Conservation (phyloP, 768 basidiomycete species). For the Suillus cothurnatus region DNA sequence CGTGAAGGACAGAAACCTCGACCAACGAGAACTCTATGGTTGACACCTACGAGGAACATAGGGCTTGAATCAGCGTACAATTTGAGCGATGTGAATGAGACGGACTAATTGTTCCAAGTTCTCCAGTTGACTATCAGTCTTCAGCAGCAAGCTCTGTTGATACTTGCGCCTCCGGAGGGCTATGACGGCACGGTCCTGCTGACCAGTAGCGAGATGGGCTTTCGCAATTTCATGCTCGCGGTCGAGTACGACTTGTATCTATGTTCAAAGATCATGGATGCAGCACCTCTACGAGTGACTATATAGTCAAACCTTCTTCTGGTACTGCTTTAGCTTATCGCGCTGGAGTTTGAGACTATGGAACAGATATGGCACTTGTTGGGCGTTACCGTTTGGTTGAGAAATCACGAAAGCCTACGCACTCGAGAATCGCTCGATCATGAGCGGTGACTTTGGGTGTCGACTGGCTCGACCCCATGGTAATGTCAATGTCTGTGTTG, state of each 20-base stretch:
- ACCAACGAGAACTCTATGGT: conserved; percentile 96
- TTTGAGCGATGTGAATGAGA: conserved; percentile 13
- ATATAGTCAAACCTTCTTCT: conserved; percentile 70
- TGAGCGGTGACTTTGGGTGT: conserved; percentile 88
- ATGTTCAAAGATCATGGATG: not conserved
- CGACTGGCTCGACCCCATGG: conserved; percentile 75
- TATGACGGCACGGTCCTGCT: conserved; percentile 85
- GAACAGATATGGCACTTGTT: conserved; percentile 11
- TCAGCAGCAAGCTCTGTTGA: conserved; percentile 82
- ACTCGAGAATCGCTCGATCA: conserved; percentile 97
- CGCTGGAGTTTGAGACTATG: conserved; percentile 91
- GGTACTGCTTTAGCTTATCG: conserved; percentile 95
- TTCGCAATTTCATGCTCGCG: conserved; percentile 90
- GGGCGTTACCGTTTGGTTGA: conserved; percentile 20
- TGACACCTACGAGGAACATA: conserved; percentile 63
- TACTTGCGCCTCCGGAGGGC: conserved; percentile 92
- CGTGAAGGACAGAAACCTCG: conserved; percentile 90
- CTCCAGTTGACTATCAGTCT: conserved; percentile 90
- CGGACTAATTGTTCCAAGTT: conserved; percentile 86
- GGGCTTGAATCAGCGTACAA: not conserved
- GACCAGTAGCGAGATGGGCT: conserved; percentile 74
- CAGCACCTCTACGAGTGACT: not conserved
- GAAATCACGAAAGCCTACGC: conserved; percentile 36
- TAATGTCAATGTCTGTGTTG: conserved; percentile 8
- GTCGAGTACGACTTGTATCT: conserved; percentile 88